phyloP scores from a whole-genome alignment of 2,329 filamentous ascomycete species.

The Hymenoscyphus fructigenus region DNA sequence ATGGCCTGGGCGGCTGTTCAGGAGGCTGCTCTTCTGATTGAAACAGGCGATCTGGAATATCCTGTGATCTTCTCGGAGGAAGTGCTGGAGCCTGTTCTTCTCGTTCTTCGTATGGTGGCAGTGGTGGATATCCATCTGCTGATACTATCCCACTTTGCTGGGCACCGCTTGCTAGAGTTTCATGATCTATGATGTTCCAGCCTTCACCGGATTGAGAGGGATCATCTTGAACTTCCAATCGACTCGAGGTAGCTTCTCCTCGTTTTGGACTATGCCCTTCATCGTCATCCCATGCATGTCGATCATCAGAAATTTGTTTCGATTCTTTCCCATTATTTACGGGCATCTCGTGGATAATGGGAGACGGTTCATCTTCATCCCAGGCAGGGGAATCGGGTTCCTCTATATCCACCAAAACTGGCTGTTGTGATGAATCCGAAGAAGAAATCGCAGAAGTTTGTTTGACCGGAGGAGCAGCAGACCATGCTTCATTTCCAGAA shows the following conservation, averaged over 20 bases:
- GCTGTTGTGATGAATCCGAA: slow-evolving; percentile 21
- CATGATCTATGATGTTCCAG: slow-evolving; percentile 34
- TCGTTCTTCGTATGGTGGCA: slow-evolving; percentile 13
- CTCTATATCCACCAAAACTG: slow-evolving; percentile 32
- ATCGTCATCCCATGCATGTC: slow-evolving; percentile 34
- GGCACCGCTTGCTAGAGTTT: slow-evolving; percentile 14
- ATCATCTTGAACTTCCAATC: slow-evolving; percentile 19
- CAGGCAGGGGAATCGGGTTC: slow-evolving; percentile 35
- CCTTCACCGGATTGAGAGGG: slow-evolving; percentile 24
- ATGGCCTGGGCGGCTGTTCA: slow-evolving; percentile 25
- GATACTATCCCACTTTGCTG: slow-evolving; percentile 31
- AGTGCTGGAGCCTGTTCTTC: slow-evolving; percentile 30
- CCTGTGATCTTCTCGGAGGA: slow-evolving; percentile 29
- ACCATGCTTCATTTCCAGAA: slow-evolving; percentile 34
- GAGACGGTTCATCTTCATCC: slow-evolving; percentile 33
- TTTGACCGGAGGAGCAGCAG: slow-evolving; percentile 17
- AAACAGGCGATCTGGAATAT: slow-evolving; percentile 12
- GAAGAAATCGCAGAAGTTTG: slow-evolving; percentile 18
- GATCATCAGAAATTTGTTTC: slow-evolving; percentile 29
- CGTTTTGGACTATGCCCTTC: slow-evolving; percentile 14
- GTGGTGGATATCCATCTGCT: slow-evolving; percentile 12
- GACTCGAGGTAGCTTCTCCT: not conserved
- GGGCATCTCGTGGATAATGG: slow-evolving; percentile 24
- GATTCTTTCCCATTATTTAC: slow-evolving; percentile 19
- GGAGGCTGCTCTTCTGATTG: not conserved